A percentile compares a stretch with the other conserved stretches of the same genome.
phyloP scores from a whole-genome alignment of 306 rosid species.

The Neltuma alba region DNA sequence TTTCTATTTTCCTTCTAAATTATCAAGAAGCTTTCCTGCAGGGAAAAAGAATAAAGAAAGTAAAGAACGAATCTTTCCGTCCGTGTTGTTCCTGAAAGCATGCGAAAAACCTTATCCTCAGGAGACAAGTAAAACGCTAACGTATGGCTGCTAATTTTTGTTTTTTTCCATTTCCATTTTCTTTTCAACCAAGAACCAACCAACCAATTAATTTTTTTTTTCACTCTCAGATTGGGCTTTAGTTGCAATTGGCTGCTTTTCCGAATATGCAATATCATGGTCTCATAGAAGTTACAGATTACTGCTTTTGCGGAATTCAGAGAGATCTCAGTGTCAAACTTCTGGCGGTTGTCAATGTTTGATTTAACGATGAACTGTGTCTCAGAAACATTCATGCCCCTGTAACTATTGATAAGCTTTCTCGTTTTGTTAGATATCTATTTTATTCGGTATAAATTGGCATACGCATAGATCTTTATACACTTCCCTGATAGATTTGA shows the following conservation, averaged over 20 bases:
- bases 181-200: not conserved
- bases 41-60: not conserved
- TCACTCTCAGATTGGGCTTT: constrained; percentile 14
- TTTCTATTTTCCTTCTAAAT: not conserved
- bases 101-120: not conserved
- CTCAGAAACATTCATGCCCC: not conserved
- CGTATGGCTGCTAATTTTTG: not conserved
- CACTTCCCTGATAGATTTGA: not conserved
- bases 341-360: not conserved
- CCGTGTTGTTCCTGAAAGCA: not conserved
- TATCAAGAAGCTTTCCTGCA: not conserved
- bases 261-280: not conserved
- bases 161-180: not conserved
- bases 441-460: constrained; percentile 9
- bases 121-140: not conserved
- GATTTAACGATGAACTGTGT: not conserved
- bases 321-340: not conserved
- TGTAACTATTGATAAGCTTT: not conserved
- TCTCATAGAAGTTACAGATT: constrained; percentile 11
- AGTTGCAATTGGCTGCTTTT: constrained; percentile 15
- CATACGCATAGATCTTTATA: not conserved
- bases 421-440: not conserved
- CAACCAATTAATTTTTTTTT: not conserved
- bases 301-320: not conserved
- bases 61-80: not conserved